Base-by-base conservation (phyloP, 2,329 filamentous ascomycete genomes). In the Ilyonectria sp. region DNA sequence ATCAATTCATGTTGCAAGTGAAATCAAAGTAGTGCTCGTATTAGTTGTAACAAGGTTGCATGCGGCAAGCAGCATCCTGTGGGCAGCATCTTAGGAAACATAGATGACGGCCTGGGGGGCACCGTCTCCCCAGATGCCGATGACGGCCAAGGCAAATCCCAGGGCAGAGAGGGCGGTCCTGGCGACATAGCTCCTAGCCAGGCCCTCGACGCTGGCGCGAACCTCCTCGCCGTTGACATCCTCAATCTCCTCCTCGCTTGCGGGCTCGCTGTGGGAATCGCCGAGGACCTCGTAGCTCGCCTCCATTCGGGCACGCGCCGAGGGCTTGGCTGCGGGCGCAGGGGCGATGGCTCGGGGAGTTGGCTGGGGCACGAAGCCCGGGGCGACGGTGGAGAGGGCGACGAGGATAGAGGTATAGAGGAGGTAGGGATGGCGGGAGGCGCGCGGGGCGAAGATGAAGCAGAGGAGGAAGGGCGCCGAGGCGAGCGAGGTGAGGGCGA, bases 371-470 rank as follows among this genome's bases (percentile, higher is more conserved):
- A 86, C 81, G 46, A 89, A 75, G 26, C 81, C 78, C 63, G 87
- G 85, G 47, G 84, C 85, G 50, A 88, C 83, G 23, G 87, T 86
- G 50, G 93, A 89, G 44, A 93, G 83, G 44, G 87, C 84, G 49
- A 91, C 88, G 64, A 94, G 87, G 29, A 94, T 82, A 3, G 91
- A 90, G 15, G 94, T 94, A 90, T 96, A 98, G 66, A 98, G 82
- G 29, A 98, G 90, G 79, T 97, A 98, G 0, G 95, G 95, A 79
- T 98, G 95, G 78, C 92, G 91, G 73, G 89, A 87, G 63, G 90
- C 88, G 29, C 89, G 87, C 0, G 94, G 93, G 2, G 94, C 95
- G 71, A 97, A 84, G 50, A 87, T 80, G 81, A 92, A 98, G 69
- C 94, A 93, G 71, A 95, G 87, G 73, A 94, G 84, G 76, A 98